Evolutionary conservation across 352 stramenopile species (phyloP).

Genomic region (Phytopythium cucurbitacearum): DNA sequence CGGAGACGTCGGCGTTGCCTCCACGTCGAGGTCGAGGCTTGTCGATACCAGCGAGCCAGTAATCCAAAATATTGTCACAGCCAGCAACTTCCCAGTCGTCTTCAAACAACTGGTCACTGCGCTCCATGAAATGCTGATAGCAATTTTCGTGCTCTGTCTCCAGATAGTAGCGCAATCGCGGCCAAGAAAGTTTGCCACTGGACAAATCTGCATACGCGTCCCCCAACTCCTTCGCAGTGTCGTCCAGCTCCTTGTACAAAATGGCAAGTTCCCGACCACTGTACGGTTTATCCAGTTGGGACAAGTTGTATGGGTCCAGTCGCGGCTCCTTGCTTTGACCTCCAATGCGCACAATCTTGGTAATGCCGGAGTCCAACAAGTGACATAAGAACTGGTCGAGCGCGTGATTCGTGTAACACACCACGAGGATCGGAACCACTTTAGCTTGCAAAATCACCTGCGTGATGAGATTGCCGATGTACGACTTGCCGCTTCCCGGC

Average conservation of each 20-base stretch:
- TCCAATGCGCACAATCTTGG: conserved; percentile 68
- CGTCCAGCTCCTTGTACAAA: conserved; percentile 28
- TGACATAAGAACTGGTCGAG: conserved; percentile 89
- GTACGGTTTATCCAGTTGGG: conserved; percentile 17
- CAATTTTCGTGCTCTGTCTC: conserved; percentile 19
- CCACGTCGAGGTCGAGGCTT: too few species aligned
- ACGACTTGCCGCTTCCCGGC: conserved; percentile 79
- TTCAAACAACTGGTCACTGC: conserved; percentile 14
- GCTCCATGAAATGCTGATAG: conserved; percentile 26
- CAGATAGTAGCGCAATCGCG: conserved; percentile 26
- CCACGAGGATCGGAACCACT: conserved; percentile 57
- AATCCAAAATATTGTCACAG: conserved; percentile 23
- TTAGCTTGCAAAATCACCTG: conserved; percentile 51
- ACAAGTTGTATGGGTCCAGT: conserved; percentile 34
- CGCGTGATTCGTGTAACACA: conserved; percentile 91
- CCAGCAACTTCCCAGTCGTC: conserved; percentile 31
- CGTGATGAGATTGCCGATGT: conserved; percentile 74
- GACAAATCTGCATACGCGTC: conserved; percentile 8
- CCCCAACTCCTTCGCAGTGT: conserved; percentile 17
- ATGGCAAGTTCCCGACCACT: conserved; percentile 21
- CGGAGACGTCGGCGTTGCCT: neutral
- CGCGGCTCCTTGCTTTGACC: conserved; percentile 58
- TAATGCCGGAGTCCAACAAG: conserved; percentile 47
- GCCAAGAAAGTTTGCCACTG: conserved; percentile 17
- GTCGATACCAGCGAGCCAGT: conserved; percentile 34